A percentile compares a stretch with the other conserved stretches of the same genome.
Conservation (phyloP, 2,329 filamentous ascomycete species). For the Coniochaeta sp. region DNA sequence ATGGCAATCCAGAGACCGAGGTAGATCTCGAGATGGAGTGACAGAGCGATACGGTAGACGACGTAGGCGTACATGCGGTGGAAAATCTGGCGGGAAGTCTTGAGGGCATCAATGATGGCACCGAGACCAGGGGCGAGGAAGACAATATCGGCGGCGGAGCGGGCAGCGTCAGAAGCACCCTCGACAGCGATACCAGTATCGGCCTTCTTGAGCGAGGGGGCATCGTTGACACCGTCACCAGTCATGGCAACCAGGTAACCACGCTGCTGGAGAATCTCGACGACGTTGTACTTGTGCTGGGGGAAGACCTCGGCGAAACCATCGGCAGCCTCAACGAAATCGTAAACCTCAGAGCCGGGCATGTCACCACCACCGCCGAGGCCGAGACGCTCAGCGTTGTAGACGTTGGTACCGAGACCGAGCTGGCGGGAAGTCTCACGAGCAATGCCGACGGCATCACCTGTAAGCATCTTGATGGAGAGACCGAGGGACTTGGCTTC, state of each 20-base stretch:
- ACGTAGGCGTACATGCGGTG: constrained; percentile 97
- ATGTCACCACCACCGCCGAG: constrained; percentile 86
- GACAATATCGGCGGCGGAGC: constrained; percentile 87
- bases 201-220: constrained; percentile 88
- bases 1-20: constrained; percentile 88
- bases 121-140: constrained; percentile 88
- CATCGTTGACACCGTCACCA: constrained; percentile 92
- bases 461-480: constrained; percentile 93
- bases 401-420: constrained; percentile 86
- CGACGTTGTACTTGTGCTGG: constrained; percentile 91
- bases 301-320: constrained; percentile 93
- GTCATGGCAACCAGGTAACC: constrained; percentile 94
- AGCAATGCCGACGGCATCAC: constrained; percentile 88
- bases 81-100: constrained; percentile 91
- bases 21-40: constrained; percentile 86
- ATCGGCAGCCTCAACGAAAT: constrained; percentile 92
- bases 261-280: constrained; percentile 89
- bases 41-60: constrained; percentile 89
- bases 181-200: constrained; percentile 94
- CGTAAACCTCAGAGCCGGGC: constrained; percentile 88
- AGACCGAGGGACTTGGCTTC: constrained; percentile 84
- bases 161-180: constrained; percentile 83
- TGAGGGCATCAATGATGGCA: constrained; percentile 86
- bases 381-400: constrained; percentile 88
- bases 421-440: constrained; percentile 87